phyloP scores from a whole-genome alignment of 176 grass and related monocot species.

The Avena sativa region DNA sequence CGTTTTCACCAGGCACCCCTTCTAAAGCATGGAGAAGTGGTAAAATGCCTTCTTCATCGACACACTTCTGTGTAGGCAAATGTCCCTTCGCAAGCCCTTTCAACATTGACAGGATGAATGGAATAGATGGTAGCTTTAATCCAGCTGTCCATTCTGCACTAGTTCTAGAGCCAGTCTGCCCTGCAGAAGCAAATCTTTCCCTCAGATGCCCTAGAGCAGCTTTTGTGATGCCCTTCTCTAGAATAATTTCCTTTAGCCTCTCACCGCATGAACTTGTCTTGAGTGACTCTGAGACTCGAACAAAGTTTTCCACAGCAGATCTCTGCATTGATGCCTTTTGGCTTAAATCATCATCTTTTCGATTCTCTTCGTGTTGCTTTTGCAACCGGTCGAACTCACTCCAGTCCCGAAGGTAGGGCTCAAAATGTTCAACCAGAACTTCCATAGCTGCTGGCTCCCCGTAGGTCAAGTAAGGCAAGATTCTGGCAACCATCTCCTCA shows the following conservation, averaged over 20 bases:
- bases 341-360: conserved; percentile 76
- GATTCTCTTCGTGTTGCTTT: conserved; percentile 78
- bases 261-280: conserved; percentile 97
- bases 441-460: conserved; percentile 92
- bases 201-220: conserved; percentile 76
- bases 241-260: conserved; percentile 94
- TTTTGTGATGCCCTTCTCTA: conserved; percentile 79
- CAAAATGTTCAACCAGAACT: conserved; percentile 94
- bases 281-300: conserved; percentile 96
- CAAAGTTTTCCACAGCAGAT: conserved; percentile 92
- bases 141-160: conserved; percentile 77
- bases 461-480: conserved; percentile 96
- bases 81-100: conserved; percentile 93
- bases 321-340: conserved; percentile 65
- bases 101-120: conserved; percentile 89
- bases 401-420: conserved; percentile 89
- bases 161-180: conserved; percentile 66
- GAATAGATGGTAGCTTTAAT: conserved; percentile 87
- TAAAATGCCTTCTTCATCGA: conserved; percentile 86
- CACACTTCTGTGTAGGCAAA: conserved; percentile 87
- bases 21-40: conserved; percentile 94
- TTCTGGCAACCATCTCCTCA: conserved; percentile 99
- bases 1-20: conserved; percentile 89
- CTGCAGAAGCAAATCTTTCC: conserved; percentile 72
- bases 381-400: conserved; percentile 76